Evolutionary conservation across 1,284 basidiomycete species (phyloP), one percentile per base, ranked within the genome.

Genomic region (Peniophora sp.): DNA sequence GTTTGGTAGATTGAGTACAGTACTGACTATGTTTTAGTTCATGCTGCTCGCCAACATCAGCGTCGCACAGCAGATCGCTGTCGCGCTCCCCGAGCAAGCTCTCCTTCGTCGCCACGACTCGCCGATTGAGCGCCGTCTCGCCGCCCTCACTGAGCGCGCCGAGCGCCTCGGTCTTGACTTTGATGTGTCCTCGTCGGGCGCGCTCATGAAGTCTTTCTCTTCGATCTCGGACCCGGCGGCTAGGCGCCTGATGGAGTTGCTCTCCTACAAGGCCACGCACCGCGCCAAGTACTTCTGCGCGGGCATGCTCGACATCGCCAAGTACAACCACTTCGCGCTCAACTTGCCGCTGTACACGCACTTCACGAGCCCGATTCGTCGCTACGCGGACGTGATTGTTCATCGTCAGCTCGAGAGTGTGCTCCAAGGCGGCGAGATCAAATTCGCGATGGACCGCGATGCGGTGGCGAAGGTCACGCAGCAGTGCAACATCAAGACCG

Each of bases 251-350:
- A 73, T 97, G 19, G 83, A 94, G 64, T 65, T 96, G 19, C 74
- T 97, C 41, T 83, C 86, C 27, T 86, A 83, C 64, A 97, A 97
- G 68, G 84, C 92, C 17, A 97, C 96, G 61, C 86, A 88, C 54
- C 82, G 85, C 49, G 92, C 97, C 56, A 95, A 95, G 66, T 98
- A 99, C 71, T 99, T 97, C 83, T 99, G 96, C 65, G 84, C 95
- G 23, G 97, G 97, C 57, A 97, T 98, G 92, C 78, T 99, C 59
- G 97, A 99, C 69, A 99, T 99, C 63, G 92, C 94, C 44, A 98
- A 99, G 72, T 99, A 98, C 66, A 72, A 81, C 34, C 97, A 99
- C 70, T 98, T 92, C 66, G 86, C 94, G 1, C 75, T 99, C 59
- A 96, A 87, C 60, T 75, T 84, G 6, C 94, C 97, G 8, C 74